Evolutionary conservation across 768 basidiomycete species (phyloP).

Genomic region (Saitozyma podzolica): DNA sequence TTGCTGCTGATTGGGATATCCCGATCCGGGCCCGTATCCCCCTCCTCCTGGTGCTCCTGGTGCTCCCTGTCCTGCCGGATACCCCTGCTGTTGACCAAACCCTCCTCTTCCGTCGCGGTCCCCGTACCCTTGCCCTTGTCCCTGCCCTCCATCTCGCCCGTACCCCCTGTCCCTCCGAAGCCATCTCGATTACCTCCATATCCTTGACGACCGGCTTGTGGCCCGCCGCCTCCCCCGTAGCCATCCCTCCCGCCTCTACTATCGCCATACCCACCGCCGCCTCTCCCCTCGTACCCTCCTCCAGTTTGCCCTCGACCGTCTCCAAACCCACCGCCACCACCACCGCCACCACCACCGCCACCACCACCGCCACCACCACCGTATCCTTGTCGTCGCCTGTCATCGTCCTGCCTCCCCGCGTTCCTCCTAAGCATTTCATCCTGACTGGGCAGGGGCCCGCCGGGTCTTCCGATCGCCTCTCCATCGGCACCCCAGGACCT

Average conservation of each 20-base stretch:
- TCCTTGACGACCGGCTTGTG: conserved; percentile 3
- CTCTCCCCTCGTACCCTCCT: conserved; percentile 28
- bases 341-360: conserved; percentile 19
- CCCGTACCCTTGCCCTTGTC: background rate
- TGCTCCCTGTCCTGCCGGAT: background rate
- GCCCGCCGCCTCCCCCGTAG: conserved; percentile 12
- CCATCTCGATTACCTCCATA: background rate
- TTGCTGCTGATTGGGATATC: background rate
- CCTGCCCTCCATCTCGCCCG: background rate
- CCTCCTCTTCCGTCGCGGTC: background rate
- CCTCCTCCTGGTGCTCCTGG: background rate
- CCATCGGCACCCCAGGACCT: too few relatives aligned
- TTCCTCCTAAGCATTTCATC: conserved; percentile 58
- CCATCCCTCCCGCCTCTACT: conserved; percentile 1
- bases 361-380: background rate
- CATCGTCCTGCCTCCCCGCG: conserved; percentile 5
- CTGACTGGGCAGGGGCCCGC: conserved; percentile 58
- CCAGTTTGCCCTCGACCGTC: background rate
- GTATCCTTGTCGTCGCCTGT: conserved; percentile 7
- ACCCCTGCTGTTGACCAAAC: too few relatives aligned
- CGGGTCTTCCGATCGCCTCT: conserved; percentile 18
- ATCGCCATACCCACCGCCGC: conserved; percentile 1
- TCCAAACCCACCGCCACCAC: conserved; percentile 20
- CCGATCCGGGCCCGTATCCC: background rate
- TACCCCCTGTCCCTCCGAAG: conserved; percentile 2